Evolutionary conservation across 495 filamentous ascomycete species (phyloP), one percentile per base, ranked within the genome.

Genomic region (Trichocladium antarcticum): DNA sequence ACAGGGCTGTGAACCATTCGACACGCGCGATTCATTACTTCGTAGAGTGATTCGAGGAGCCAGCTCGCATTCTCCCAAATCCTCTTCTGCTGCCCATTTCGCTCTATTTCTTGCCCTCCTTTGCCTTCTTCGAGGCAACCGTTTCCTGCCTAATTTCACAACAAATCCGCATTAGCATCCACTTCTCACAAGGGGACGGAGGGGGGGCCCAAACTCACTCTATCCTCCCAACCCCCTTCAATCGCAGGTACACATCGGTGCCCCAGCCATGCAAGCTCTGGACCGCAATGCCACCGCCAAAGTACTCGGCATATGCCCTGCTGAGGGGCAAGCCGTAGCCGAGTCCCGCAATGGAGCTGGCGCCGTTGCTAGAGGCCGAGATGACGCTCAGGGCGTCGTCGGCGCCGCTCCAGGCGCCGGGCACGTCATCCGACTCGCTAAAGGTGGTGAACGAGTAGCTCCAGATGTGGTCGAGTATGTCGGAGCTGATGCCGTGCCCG

Each of bases 261-360:
- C 92, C 92, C 92, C 92, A 98, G 12, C 92, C 92, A 74, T 84
- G 95, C 29, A 96, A 61, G 59, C 87, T 95, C 74, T 97, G 92
- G 49, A 98, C 81, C 7, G 78, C 79, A 53, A 98, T 88, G n/a
- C 90, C 87, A 1, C 92, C 92, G 2, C 92, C 92, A 73, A 98
- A 98, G 60, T 97, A 96, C 68, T 98, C 89, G 0, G 92, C 92
- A 68, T 98, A 98, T 0, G 92, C 90, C 55, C 92, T 76, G 43
- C 89, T 87, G 32, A 98, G 66, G 34, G 92, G 92, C 50, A 98
- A 57, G 11, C 92, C 92, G 67, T 98, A 98, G 2, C 92, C 92
- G 21, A 98, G 69, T 1, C 92, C 89, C 0, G 92, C 92, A 50
- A 98, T 89, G 44, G 82, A 87, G 57, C 80, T 85, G 3, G 76